These are phyloP conservation scores for Physcomitrium patens DNA, from an alignment of 225 moss, liverwort and hornwort species.

Conservation along the genomic window DNA sequence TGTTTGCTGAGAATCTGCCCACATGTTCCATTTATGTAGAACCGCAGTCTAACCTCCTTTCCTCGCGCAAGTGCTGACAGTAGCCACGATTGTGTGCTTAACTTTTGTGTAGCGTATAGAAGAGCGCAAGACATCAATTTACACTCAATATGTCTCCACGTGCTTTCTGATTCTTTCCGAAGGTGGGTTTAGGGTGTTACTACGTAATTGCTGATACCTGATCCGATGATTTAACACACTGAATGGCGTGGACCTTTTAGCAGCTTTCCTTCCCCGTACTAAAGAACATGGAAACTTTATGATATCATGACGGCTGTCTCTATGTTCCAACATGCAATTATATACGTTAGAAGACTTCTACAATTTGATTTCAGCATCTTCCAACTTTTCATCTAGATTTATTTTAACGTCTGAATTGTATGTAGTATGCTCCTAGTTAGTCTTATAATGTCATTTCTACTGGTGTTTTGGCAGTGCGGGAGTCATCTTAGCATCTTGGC, in stretches of 20 bases:
- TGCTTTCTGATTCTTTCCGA: slow-evolving; percentile 89
- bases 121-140: slow-evolving; percentile 91
- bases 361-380: neutral
- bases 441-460: slow-evolving; percentile 14
- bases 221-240: slow-evolving; percentile 15
- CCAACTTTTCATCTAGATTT: neutral
- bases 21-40: slow-evolving; percentile 8
- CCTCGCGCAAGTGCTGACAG: neutral
- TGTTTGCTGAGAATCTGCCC: neutral
- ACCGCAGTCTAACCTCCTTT: neutral
- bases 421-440: slow-evolving; percentile 4
- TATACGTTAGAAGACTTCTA: slow-evolving; percentile 1
- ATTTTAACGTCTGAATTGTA: slow-evolving; percentile 6
- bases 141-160: slow-evolving; percentile 89
- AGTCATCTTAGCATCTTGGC: slow-evolving; percentile 86
- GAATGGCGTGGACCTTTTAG: neutral
- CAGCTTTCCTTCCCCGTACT: neutral
- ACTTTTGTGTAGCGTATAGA: slow-evolving; percentile 68
- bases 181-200: slow-evolving; percentile 50
- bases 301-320: slow-evolving; percentile 9
- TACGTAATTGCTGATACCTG: slow-evolving; percentile 2
- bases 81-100: slow-evolving; percentile 2
- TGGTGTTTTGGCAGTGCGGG: slow-evolving; percentile 75
- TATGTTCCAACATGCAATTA: slow-evolving; percentile 7
- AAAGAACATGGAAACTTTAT: neutral